These are phyloP conservation scores for Cryptococcus sp. DNA, from an alignment of 1,284 basidiomycete species.

Conservation along the genomic window DNA sequence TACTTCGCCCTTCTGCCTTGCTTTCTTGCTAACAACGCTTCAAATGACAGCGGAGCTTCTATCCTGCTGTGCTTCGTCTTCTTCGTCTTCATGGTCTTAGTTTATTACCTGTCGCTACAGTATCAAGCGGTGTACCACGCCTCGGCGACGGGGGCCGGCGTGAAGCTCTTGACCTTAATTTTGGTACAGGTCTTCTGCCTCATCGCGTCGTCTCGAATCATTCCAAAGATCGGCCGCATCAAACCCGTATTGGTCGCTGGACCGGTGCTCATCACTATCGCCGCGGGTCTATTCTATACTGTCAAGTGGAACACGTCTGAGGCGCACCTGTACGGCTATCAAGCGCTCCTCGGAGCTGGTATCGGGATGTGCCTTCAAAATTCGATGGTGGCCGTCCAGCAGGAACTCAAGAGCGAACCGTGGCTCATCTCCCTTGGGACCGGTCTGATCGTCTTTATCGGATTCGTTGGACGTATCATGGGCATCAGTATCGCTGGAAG, in stretches of 20 bases:
- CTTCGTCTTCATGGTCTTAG: slow-evolving; percentile 46
- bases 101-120: slow-evolving; percentile 46
- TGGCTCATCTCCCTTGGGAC: slow-evolving; percentile 44
- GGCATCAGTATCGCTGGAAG: slow-evolving; percentile 50
- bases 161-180: slow-evolving; percentile 49
- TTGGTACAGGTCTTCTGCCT: slow-evolving; percentile 47
- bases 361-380: slow-evolving; percentile 48
- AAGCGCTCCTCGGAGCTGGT: slow-evolving; percentile 47
- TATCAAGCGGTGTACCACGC: slow-evolving; percentile 49
- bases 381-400: slow-evolving; percentile 48
- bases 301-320: slow-evolving; percentile 35
- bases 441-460: slow-evolving; percentile 43
- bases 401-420: slow-evolving; percentile 44
- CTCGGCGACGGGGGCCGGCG: slow-evolving; percentile 50
- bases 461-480: slow-evolving; percentile 48
- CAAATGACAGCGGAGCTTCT: slow-evolving; percentile 27
- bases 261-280: slow-evolving; percentile 41
- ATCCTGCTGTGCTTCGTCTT: slow-evolving; percentile 40
- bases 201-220: slow-evolving; percentile 44
- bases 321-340: slow-evolving; percentile 45
- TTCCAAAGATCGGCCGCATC: slow-evolving; percentile 45
- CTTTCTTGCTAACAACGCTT: not conserved
- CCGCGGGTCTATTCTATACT: slow-evolving; percentile 46
- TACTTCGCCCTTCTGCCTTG: not conserved
- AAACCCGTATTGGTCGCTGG: slow-evolving; percentile 48